Evolutionary conservation across 1,284 basidiomycete genomes (phyloP).

Genomic region (Baeospora myosura): DNA sequence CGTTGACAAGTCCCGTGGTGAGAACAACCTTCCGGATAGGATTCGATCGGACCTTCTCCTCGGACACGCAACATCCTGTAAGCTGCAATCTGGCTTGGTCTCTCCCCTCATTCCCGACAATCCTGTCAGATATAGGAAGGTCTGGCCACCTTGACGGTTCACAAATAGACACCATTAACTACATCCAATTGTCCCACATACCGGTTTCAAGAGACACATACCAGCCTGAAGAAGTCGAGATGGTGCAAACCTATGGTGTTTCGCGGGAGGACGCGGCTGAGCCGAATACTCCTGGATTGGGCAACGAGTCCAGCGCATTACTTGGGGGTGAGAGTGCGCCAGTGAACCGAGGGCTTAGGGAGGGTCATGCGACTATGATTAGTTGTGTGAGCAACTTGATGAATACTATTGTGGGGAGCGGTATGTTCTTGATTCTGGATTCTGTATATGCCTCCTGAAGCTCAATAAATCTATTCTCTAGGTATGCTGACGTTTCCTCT

Average conservation of each 20-base stretch:
- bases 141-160: neutral
- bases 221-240: constrained; percentile 36
- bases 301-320: constrained; percentile 44
- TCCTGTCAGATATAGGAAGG: constrained; percentile 3
- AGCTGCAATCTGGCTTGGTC: constrained; percentile 24
- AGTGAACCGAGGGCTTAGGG: constrained; percentile 27
- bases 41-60: no score
- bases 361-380: constrained; percentile 59
- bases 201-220: no score
- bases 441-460: constrained; percentile 4
- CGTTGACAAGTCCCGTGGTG: no score
- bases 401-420: constrained; percentile 87
- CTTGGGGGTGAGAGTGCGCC: constrained; percentile 37
- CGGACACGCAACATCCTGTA: no score
- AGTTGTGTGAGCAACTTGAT: constrained; percentile 72
- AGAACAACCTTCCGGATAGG: no score
- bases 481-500: constrained; percentile 81
- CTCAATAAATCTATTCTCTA: constrained; percentile 19
- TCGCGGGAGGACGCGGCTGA: constrained; percentile 26
- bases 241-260: constrained; percentile 61
- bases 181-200: constrained; percentile 1
- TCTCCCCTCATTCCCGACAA: constrained; percentile 9
- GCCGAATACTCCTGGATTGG: constrained; percentile 13
- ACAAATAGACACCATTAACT: neutral
- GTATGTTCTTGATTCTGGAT: constrained; percentile 34